Base-by-base conservation (phyloP, 208 protist species). In the Acanthamoeba divionensis region DNA sequence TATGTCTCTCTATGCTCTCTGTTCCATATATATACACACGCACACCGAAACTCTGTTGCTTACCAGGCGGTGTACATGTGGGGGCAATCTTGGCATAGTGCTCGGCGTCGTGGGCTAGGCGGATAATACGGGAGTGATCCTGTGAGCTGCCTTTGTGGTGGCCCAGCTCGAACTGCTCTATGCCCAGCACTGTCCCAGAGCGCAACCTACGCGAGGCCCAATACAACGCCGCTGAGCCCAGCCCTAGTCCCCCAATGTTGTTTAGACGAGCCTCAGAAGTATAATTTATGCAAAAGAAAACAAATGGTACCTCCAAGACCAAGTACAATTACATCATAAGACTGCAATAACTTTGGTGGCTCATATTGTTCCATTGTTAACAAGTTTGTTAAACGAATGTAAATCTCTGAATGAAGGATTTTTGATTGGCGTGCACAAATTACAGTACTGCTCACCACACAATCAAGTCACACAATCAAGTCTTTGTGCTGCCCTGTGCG, bases 101-200 rank as follows among this genome's bases (percentile, higher is more conserved):
- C 8, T 54, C 60, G 10, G 33, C 36, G 57, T 47, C 26, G n/a
- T 88, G 44, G 57, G 57, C 57, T 13, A 88, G 80, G 24, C 80
- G 52, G 36, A 88, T 88, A 62, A 88, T 88, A 62, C 80, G 80
- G 12, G 80, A 88, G 57, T 88, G 80, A 62, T 88, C 80, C 57
- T 88, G 80, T 0, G 80, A 88, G 57, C 57, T 41, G 52, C 80
- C 80, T 15, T 41, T 33, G 80, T 71, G 57, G 36, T 88, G 80
- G 12, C 33, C 33, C 55, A 88, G 80, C 38, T 88, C 60, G 36
- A 31, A 88, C 57, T 71, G 80, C 80, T 88, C 80, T 24, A 88
- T 6, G 6, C 80, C 80, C 0, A 88, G 80, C n/a, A 85, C 75
- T 41, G 60, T 54, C 29, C 65, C 75, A 29, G 52, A 48, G 0